Evolutionary conservation across 139 green algal genomes (phyloP).

Genomic region (Chlamydomonas incerta): DNA sequence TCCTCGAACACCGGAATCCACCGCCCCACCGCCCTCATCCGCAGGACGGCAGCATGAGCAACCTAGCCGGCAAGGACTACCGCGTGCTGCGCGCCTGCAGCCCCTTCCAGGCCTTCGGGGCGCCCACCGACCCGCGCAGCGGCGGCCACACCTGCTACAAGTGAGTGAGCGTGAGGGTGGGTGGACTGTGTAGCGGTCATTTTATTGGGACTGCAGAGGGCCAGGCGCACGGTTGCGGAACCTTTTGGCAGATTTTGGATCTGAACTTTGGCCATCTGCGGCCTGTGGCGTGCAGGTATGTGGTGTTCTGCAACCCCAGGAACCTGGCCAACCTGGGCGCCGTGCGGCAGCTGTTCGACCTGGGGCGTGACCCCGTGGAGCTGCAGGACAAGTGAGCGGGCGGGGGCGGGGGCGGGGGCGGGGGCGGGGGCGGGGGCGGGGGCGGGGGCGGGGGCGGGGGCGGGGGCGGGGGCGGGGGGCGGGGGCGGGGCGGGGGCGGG

Average conservation of each 20-base stretch:
- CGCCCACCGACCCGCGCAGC: neutral
- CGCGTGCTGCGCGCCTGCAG: conserved; percentile 8
- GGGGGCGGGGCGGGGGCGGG: too few relatives aligned
- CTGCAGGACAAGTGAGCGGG: conserved; percentile 1
- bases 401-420: neutral
- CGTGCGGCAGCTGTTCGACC: conserved; percentile 31
- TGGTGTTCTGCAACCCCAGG: neutral
- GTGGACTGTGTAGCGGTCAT: too few relatives aligned
- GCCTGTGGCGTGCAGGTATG: neutral
- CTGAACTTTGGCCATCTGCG: too few relatives aligned
- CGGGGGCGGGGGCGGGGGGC: too few relatives aligned
- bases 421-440: neutral
- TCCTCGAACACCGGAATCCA: too few relatives aligned
- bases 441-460: too few relatives aligned
- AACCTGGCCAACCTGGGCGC: neutral
- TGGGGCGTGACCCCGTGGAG: conserved; percentile 21
- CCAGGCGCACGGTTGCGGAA: too few relatives aligned
- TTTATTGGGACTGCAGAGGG: too few relatives aligned
- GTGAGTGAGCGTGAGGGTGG: too few relatives aligned
- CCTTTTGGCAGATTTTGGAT: too few relatives aligned
- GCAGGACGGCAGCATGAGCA: conserved; percentile 1
- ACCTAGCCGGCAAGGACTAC: neutral
- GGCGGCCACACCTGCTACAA: neutral
- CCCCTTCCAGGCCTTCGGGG: conserved; percentile 1
- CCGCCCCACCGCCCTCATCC: too few relatives aligned